Evolutionary conservation across 805 yeast genomes (phyloP), one percentile per base, ranked within the genome.

Genomic region (Candida orba): DNA sequence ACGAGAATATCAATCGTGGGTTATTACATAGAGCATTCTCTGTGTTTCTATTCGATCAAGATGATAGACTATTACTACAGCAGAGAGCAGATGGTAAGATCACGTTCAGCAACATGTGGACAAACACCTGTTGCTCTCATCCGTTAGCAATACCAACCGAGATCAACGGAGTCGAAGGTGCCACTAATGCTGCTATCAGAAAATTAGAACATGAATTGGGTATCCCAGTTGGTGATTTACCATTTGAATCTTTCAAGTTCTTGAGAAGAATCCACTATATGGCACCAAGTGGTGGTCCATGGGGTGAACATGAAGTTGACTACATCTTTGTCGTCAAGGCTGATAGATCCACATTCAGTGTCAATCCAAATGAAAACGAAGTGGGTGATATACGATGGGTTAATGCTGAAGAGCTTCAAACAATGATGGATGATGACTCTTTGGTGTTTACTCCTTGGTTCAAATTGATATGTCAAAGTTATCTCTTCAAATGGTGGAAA

Each of bases 281-380:
- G 72, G 89, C 97, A 8, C 88, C 89, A 38, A 79, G 79, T 45
- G 78, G 78, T 52, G 86, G 81, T 20, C 74, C 76, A 43, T 91
- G 98, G 98, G 98, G 98, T 37, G 99, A 91, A 62, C 99, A 91
- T 59, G 99, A 91, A 66, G 84, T 93, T 52, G 99, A 93, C 66
- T 93, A 93, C 65, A 93, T 93, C 52, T 72, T 93, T 57, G 79
- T 93, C 47, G 81, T 84, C 56, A 40, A 43, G 35, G 31, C 40
- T 32, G 20, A 40, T 18, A 75, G 71, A 54, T 68, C 89, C 18
- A 61, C 68, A 42, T 73, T 81, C 15, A 61, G 62, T 5, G 65
- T 80, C 37, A 58, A 66, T 12, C 77, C 84, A 35, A 82, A 83
- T 53, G 75, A 80, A 25, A 93, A 90, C 60, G 99, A 93, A 63